These are phyloP conservation scores for Graphilbum fragrans DNA, from an alignment of 2,329 filamentous ascomycete genomes.

Conservation along the genomic window DNA sequence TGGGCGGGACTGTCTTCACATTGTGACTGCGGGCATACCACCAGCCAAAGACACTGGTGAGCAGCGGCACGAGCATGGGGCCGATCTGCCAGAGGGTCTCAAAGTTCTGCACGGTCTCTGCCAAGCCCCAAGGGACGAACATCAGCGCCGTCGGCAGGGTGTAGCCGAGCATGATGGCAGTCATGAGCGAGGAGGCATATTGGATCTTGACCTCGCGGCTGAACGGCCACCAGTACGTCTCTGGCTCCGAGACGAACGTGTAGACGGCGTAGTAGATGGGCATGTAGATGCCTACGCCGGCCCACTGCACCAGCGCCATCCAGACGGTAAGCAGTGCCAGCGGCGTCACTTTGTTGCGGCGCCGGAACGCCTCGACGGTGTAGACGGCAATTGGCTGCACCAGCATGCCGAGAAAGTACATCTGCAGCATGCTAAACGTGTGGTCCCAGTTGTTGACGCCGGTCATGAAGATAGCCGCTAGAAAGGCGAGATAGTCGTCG, in stretches of 20 bases:
- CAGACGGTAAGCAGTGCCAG: slow-evolving; percentile 2
- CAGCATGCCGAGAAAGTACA: slow-evolving; percentile 5
- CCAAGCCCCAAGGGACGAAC: slow-evolving; percentile 4
- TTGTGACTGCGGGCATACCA: neutral
- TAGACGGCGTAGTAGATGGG: slow-evolving; percentile 5
- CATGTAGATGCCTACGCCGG: slow-evolving; percentile 7
- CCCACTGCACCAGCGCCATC: slow-evolving; percentile 3
- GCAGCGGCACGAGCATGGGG: slow-evolving; percentile 6
- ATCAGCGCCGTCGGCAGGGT: slow-evolving; percentile 9
- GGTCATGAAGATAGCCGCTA: slow-evolving; percentile 5
- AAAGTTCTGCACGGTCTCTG: slow-evolving; percentile 4
- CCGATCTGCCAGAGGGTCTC: slow-evolving; percentile 9
- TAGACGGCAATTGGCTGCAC: slow-evolving; percentile 6
- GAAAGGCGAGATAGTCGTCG: slow-evolving; percentile 4
- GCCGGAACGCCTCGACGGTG: slow-evolving; percentile 8
- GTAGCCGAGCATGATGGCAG: slow-evolving; percentile 6
- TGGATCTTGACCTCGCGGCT: slow-evolving; percentile 3
- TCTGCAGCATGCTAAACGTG: slow-evolving; percentile 2
- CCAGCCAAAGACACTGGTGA: slow-evolving; percentile 3
- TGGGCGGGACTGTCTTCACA: neutral
- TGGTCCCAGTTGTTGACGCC: slow-evolving; percentile 3
- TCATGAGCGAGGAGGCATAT: slow-evolving; percentile 3
- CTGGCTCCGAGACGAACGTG: slow-evolving; percentile 3
- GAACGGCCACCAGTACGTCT: slow-evolving; percentile 6
- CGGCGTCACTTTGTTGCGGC: slow-evolving; percentile 6